Evolutionary conservation across 2,329 filamentous ascomycete species (phyloP).

Genomic region (Fusarium nisikadoi): DNA sequence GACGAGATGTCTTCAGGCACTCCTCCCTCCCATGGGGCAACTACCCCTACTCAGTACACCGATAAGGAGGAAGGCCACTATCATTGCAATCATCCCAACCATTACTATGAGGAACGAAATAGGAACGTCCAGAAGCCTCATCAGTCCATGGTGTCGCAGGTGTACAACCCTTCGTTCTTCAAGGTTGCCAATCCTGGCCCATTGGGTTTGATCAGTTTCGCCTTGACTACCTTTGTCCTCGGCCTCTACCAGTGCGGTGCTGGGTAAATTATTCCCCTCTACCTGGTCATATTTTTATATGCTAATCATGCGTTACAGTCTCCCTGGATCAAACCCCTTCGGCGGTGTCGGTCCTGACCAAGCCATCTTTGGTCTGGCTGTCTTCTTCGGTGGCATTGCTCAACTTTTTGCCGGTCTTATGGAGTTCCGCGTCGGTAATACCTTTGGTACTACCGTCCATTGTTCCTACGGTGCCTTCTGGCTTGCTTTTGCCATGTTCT

Average conservation of each 20-base stretch:
- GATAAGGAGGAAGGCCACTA: constrained; percentile 37
- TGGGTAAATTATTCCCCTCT: constrained; percentile 56
- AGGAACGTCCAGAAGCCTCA: constrained; percentile 38
- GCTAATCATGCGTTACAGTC: constrained; percentile 34
- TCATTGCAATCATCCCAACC: constrained; percentile 25
- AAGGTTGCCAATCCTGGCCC: constrained; percentile 70
- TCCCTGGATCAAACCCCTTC: constrained; percentile 49
- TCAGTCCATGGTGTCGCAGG: constrained; percentile 51
- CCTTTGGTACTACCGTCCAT: constrained; percentile 70
- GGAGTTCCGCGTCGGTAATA: constrained; percentile 66
- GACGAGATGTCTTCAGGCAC: constrained; percentile 35
- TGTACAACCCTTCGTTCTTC: constrained; percentile 48
- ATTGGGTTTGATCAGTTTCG: constrained; percentile 70
- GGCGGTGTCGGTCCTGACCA: constrained; percentile 50
- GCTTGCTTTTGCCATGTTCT: constrained; percentile 68
- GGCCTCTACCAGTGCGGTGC: constrained; percentile 58
- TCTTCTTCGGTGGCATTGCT: constrained; percentile 72
- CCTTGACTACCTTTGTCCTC: constrained; percentile 72
- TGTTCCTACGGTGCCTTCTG: constrained; percentile 71
- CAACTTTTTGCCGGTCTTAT: constrained; percentile 74
- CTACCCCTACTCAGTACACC: constrained; percentile 41
- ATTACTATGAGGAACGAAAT: constrained; percentile 25
- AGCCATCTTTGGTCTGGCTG: constrained; percentile 50
- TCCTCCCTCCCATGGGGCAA: constrained; percentile 38
- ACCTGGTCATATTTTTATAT: fast-evolving